phyloP scores from a whole-genome alignment of 306 rosid genomes.

The Begonia peltatifolia region DNA sequence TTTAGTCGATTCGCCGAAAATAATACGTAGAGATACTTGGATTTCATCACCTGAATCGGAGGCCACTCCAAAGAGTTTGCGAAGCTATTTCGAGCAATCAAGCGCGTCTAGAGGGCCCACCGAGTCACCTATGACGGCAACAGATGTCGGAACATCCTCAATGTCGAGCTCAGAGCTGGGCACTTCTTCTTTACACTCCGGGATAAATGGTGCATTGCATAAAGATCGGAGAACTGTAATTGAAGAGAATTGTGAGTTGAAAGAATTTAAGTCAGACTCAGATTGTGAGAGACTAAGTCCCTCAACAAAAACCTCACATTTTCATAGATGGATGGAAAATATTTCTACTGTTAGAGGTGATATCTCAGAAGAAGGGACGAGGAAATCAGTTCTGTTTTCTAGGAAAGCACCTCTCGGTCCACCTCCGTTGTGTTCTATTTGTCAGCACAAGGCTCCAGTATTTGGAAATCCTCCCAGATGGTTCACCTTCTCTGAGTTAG shows the following conservation, averaged over 20 bases:
- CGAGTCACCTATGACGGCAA: slow-evolving; percentile 61
- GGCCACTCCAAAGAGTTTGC: slow-evolving; percentile 22
- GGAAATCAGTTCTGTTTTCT: slow-evolving; percentile 54
- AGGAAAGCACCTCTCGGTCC: slow-evolving; percentile 52
- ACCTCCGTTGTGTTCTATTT: slow-evolving; percentile 89
- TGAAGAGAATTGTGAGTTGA: slow-evolving; percentile 27
- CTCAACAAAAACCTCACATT: slow-evolving; percentile 40
- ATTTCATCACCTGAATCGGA: slow-evolving; percentile 19
- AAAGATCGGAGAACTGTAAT: slow-evolving; percentile 23
- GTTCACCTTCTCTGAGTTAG: slow-evolving; percentile 77
- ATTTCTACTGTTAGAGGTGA: slow-evolving; percentile 31
- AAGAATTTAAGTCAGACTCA: slow-evolving; percentile 46
- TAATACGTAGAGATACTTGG: slow-evolving; percentile 19
- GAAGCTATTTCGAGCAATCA: slow-evolving; percentile 24
- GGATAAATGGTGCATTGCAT: slow-evolving; percentile 27
- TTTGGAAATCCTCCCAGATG: slow-evolving; percentile 93
- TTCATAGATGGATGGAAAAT: slow-evolving; percentile 58
- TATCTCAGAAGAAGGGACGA: slow-evolving; percentile 29
- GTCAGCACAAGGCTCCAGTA: slow-evolving; percentile 90
- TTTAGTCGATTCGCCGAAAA: slow-evolving; percentile 34
- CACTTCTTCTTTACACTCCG: slow-evolving; percentile 40
- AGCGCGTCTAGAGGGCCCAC: slow-evolving; percentile 39
- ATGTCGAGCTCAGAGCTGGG: slow-evolving; percentile 83
- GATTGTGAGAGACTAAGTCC: slow-evolving; percentile 48
- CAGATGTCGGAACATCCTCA: slow-evolving; percentile 80